Percentiles rank a stretch among this genome's conserved stretches.
These are phyloP conservation scores for Aspergillus sparsus DNA, from an alignment of 495 filamentous ascomycete genomes.

Conservation along the genomic window DNA sequence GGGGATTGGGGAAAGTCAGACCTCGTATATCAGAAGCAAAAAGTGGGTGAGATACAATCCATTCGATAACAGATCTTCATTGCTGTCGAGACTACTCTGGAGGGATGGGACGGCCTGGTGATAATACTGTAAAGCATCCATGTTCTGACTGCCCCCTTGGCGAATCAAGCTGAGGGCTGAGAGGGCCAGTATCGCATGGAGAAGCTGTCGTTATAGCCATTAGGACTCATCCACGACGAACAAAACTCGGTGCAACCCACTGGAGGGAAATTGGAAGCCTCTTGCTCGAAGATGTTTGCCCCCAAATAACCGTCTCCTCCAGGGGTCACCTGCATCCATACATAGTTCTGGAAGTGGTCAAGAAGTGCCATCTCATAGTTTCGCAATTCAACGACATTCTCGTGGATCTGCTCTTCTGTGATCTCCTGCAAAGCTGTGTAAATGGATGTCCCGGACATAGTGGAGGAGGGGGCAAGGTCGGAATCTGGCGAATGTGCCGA, in stretches of 20 bases:
- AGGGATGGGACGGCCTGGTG: conserved; percentile 54
- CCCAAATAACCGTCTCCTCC: conserved; percentile 29
- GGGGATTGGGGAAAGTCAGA: conserved; percentile 29
- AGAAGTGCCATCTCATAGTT: conserved; percentile 41
- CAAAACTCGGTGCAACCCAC: conserved; percentile 38
- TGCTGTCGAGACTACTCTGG: conserved; percentile 45
- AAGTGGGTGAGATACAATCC: conserved; percentile 61
- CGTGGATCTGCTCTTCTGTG: conserved; percentile 12
- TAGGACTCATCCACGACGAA: conserved; percentile 10
- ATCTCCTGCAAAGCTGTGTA: conserved; percentile 17
- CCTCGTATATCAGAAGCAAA: conserved; percentile 61
- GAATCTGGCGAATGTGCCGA: conserved; percentile 41
- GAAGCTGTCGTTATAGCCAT: conserved; percentile 44
- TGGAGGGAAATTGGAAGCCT: conserved; percentile 52
- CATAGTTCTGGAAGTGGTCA: conserved; percentile 46
- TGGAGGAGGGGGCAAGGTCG: conserved; percentile 22
- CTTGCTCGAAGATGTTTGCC: conserved; percentile 50
- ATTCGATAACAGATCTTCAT: conserved; percentile 56
- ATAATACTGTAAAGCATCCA: conserved; percentile 58
- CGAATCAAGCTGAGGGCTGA: conserved; percentile 57
- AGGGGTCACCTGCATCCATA: conserved; percentile 44
- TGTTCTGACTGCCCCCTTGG: conserved; percentile 44
- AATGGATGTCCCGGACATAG: conserved; percentile 14
- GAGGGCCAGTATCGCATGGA: conserved; percentile 62
- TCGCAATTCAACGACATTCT: conserved; percentile 23